Conservation (phyloP, 495 filamentous ascomycete genomes). For the Penicillium turbatum region DNA sequence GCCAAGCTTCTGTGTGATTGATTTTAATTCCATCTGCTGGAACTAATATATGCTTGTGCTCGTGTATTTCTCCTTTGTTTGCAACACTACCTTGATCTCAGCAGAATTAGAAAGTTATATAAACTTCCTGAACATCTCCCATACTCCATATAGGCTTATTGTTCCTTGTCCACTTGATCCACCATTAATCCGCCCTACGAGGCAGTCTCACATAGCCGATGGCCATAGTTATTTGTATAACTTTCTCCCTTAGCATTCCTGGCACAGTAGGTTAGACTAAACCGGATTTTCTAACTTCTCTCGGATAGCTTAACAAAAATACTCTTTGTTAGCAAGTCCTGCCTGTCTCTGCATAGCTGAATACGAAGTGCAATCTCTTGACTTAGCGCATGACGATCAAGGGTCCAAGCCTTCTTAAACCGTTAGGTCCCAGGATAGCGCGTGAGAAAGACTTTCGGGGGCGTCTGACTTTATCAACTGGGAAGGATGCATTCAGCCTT, state of each 20-base stretch:
- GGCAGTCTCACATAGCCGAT: background rate
- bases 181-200: background rate
- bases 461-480: background rate
- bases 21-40: background rate
- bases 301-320: background rate
- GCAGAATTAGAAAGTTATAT: no score
- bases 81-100: no score
- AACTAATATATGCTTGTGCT: slow-evolving; percentile 5
- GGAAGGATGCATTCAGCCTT: background rate
- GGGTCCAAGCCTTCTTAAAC: slow-evolving; percentile 11
- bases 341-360: background rate
- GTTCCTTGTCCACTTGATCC: background rate
- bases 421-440: slow-evolving; percentile 1
- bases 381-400: slow-evolving; percentile 18
- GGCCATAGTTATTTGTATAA: background rate
- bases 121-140: no score
- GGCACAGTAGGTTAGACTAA: no score
- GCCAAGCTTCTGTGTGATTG: background rate
- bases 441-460: background rate
- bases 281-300: no score
- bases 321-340: no score
- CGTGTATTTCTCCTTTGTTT: background rate
- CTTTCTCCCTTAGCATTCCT: no score
- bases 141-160: background rate
- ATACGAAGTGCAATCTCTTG: background rate